phyloP scores from a whole-genome alignment of 2,329 filamentous ascomycete species.

The Pseudogymnoascus sp. region DNA sequence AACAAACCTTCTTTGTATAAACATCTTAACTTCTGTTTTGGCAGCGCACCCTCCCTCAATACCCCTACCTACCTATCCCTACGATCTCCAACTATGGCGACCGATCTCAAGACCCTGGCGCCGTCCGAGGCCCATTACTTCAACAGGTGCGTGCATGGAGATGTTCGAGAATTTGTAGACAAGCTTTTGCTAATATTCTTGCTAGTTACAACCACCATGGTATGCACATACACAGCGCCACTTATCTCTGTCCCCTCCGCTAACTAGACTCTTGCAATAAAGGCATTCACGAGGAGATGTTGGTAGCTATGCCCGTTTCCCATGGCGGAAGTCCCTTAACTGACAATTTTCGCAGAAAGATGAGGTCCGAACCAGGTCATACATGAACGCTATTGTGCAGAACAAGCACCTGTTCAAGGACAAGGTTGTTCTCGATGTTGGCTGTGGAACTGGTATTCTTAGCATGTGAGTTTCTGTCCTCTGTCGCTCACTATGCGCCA shows the following conservation, averaged over 20 bases:
- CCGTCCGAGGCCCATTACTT: constrained; percentile 99
- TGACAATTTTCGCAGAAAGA: constrained; percentile 62
- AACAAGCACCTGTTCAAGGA: constrained; percentile 91
- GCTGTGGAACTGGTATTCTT: constrained; percentile 94
- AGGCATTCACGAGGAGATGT: constrained; percentile 97
- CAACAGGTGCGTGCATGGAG: constrained; percentile 63
- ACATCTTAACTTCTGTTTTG: background rate
- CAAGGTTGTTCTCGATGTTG: constrained; percentile 92
- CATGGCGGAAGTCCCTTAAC: constrained; percentile 12
- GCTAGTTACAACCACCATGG: constrained; percentile 95
- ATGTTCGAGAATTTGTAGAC: background rate
- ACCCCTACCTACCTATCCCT: background rate
- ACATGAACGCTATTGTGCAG: constrained; percentile 95
- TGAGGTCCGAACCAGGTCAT: constrained; percentile 91
- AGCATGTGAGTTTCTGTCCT: constrained; percentile 66
- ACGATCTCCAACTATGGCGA: constrained; percentile 2
- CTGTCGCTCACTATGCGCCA: background rate
- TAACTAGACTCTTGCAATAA: constrained; percentile 27
- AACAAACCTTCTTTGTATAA: background rate
- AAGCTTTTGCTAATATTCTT: constrained; percentile 18
- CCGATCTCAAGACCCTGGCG: constrained; percentile 58
- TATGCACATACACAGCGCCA: constrained; percentile 37
- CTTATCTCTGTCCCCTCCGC: constrained; percentile 18
- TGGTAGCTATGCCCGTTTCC: constrained; percentile 53
- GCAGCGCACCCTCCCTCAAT: background rate